Evolutionary conservation across 2,329 filamentous ascomycete genomes (phyloP), one percentile per base, ranked within the genome.

Genomic region (Teratosphaeria gauchensis): DNA sequence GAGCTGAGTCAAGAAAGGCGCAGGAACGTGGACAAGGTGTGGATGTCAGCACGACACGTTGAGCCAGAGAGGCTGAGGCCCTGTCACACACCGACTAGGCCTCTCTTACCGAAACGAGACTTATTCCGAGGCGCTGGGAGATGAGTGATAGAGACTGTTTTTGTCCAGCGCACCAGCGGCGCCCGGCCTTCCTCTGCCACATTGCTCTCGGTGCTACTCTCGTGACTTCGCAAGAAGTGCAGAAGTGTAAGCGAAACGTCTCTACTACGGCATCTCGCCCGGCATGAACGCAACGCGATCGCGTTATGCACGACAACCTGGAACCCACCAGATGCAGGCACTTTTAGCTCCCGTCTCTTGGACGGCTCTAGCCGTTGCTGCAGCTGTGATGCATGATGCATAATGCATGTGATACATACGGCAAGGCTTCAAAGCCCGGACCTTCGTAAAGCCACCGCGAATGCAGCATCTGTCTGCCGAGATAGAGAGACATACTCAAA

Each of bases 401-500:
- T 59, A 51, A 61, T 64, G 63, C 62, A 63, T 62, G 63, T 62
- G 58, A 59, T 58, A 42, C 62, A 59, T 58, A 42, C 62, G 57
- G 60, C 59, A 59, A 61, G 54, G 56, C 56, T 53, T 55, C 51
- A 51, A 14, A 31, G 38, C 32, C 19, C 28, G 21, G 48, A 28
- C 56, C 42, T 6, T 38, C 38, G 56, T 54, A 56, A 54, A 21
- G 32, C 46, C 28, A 55, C 30, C 48, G 56, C 19, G 53, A 28
- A 16, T 51, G 16, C 16, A 46, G 8, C 19, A 19, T 48, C 38
- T 38, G 33, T 14, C 38, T 38, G 33, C n/a, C 6, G 33, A 56
- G n/a, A 56, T 35, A n/a, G 4, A 46, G 24, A 28, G 19, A 9
- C 24, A 9, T 16, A 8, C 24, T 14, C 31, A 31, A 53, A 53